Evolutionary conservation across 129 eudicot species (phyloP), one percentile per base, ranked within the genome.

Genomic region (Heracleum sosnowskyi): DNA sequence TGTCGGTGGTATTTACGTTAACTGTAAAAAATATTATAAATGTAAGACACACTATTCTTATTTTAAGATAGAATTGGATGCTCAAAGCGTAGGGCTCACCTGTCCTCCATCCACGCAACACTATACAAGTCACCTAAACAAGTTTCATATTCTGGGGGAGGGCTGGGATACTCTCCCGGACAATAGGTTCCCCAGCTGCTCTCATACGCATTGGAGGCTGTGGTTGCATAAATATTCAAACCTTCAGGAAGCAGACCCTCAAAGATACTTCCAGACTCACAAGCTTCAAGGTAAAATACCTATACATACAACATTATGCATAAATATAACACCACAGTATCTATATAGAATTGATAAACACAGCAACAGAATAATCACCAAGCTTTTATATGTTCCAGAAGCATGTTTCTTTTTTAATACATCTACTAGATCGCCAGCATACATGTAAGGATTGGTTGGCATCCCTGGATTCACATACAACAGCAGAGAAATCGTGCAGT

Each of bases 51-150:
- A 24, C 13, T 41, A 39, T 26, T 28, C 2, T 2, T 2, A 37
- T 26, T 42, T 28, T 26, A 74, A 16, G 7, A 49, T 8, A 13
- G 17, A 41, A 26, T 0, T 44, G 15, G 8, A 74, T 13, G 46
- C 7, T 74, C 13, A 16, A 22, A 15, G 60, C 29, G 62, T 77
- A 35, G 49, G 49, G 78, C 75, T 5, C 87, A 96, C 99, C 99
- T 78, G 85, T 96, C 97, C 69, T 96, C 99, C 97, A 96, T 88
- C 99, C 99, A 96, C 35, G 97, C 89, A 84, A 92, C 89, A 77
- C 97, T 92, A 79, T 96, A 96, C 86, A 96, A 86, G 89, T 96
- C 97, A 70, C 99, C 99, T 90, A 96, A 82, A 78, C 99, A 96
- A 28, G 99, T 96, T 5, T 87, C 96, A 28, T 92, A 96, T 83